A percentile compares a stretch with the other conserved stretches of the same genome.
Conservation (phyloP, 345 rosid species). For the Linum lewisii region DNA sequence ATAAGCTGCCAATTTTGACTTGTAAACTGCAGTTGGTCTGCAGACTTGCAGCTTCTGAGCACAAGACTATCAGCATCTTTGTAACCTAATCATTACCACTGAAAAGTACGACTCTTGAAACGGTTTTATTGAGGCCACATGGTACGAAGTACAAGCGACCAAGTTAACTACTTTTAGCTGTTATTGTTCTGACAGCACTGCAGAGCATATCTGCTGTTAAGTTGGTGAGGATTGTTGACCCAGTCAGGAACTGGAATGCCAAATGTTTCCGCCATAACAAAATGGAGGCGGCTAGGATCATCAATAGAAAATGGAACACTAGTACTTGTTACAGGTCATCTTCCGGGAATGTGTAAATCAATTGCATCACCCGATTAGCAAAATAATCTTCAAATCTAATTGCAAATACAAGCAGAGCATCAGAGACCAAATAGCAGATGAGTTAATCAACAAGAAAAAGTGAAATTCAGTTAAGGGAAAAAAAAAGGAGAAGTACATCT, state of each 20-base stretch:
- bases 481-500: no score
- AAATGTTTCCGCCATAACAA: constrained; percentile 74
- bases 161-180: no score
- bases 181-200: no score
- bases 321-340: constrained; percentile 81
- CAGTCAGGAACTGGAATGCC: constrained; percentile 81
- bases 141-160: no score
- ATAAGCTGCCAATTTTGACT: no score
- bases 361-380: constrained; percentile 70
- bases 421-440: constrained; percentile 10
- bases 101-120: no score
- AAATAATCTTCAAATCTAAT: constrained; percentile 94
- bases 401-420: constrained; percentile 12
- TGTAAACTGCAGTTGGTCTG: no score
- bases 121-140: no score
- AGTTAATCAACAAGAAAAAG: not conserved
- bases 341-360: constrained; percentile 85
- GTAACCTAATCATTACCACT: no score
- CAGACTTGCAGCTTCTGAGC: no score
- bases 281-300: constrained; percentile 64
- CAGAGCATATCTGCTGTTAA: no score
- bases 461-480: not conserved
- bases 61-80: no score
- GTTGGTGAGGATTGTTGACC: constrained; percentile 34
- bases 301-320: constrained; percentile 78